Evolutionary conservation across 805 yeast genomes (phyloP).

Genomic region (Lipomyces chichibuensis): DNA sequence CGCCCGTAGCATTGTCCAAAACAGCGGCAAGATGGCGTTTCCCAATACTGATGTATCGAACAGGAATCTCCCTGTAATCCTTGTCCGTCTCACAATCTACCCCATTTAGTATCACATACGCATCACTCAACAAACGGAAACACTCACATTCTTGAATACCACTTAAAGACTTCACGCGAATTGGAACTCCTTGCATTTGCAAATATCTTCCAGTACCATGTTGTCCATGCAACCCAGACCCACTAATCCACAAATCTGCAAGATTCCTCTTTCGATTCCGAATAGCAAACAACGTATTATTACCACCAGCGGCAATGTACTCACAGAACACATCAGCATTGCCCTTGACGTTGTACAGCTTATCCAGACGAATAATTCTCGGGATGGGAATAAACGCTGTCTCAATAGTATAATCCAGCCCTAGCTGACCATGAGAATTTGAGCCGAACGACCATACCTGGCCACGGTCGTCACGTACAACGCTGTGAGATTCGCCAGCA

Average conservation of each 20-base stretch:
- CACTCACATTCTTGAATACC: conserved; percentile 39
- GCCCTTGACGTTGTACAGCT: conserved; percentile 49
- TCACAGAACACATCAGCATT: conserved; percentile 50
- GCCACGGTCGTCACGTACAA: conserved; percentile 70
- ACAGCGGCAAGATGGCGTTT: conserved; percentile 65
- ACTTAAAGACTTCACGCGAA: conserved; percentile 54
- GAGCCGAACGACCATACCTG: conserved; percentile 84
- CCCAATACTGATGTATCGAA: conserved; percentile 63
- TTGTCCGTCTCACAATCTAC: conserved; percentile 50
- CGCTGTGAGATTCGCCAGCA: conserved; percentile 71
- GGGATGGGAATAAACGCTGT: conserved; percentile 77
- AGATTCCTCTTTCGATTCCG: conserved; percentile 38
- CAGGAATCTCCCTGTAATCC: conserved; percentile 51
- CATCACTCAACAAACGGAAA: neutral
- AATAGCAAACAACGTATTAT: conserved; percentile 56
- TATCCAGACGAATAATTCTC: conserved; percentile 50
- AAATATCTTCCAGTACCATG: conserved; percentile 76
- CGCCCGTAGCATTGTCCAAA: conserved; percentile 51
- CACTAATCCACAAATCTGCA: conserved; percentile 62
- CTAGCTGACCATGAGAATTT: conserved; percentile 84
- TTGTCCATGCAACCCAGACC: conserved; percentile 85
- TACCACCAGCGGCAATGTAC: conserved; percentile 70
- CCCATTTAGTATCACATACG: neutral
- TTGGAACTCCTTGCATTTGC: conserved; percentile 73
- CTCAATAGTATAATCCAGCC: conserved; percentile 64